Percentiles rank a stretch among this genome's conserved stretches.
Evolutionary conservation across 2,329 filamentous ascomycete species (phyloP).

Genomic region (Colletotrichum lupini): DNA sequence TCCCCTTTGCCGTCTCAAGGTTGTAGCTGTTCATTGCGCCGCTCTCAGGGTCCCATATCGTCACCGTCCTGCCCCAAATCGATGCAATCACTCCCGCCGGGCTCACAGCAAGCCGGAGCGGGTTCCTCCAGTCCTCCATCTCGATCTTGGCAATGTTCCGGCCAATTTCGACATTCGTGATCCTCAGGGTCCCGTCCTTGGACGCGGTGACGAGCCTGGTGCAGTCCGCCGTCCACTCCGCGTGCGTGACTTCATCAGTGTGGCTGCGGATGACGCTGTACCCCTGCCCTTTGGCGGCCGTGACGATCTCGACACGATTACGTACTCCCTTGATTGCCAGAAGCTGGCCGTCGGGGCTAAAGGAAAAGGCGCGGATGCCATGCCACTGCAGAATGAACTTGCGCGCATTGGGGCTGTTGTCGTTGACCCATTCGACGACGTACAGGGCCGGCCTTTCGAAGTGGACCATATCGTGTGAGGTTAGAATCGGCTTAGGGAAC

Average conservation of each 20-base stretch:
- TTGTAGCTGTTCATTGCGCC: conserved; percentile 28
- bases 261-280: conserved; percentile 28
- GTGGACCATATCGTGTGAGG: conserved; percentile 23
- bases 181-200: conserved; percentile 28
- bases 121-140: conserved; percentile 30
- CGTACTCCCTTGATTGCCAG: conserved; percentile 21
- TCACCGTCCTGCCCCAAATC: conserved; percentile 31
- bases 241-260: conserved; percentile 34
- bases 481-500: neutral
- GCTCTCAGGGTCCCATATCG: conserved; percentile 26
- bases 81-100: conserved; percentile 3
- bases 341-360: conserved; percentile 18
- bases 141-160: conserved; percentile 30
- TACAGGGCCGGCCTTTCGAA: conserved; percentile 21
- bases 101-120: conserved; percentile 23
- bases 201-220: conserved; percentile 20
- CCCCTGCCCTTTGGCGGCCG: conserved; percentile 3
- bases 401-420: neutral
- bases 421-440: conserved; percentile 5
- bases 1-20: conserved; percentile 20
- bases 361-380: conserved; percentile 24
- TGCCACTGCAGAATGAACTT: conserved; percentile 21
- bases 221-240: conserved; percentile 29
- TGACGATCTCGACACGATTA: conserved; percentile 29
- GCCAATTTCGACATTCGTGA: conserved; percentile 16